Percentiles rank a stretch among this genome's conserved stretches.
These are phyloP conservation scores for Chlamydomonas applanata DNA, from an alignment of 139 green algal species.

Conservation along the genomic window DNA sequence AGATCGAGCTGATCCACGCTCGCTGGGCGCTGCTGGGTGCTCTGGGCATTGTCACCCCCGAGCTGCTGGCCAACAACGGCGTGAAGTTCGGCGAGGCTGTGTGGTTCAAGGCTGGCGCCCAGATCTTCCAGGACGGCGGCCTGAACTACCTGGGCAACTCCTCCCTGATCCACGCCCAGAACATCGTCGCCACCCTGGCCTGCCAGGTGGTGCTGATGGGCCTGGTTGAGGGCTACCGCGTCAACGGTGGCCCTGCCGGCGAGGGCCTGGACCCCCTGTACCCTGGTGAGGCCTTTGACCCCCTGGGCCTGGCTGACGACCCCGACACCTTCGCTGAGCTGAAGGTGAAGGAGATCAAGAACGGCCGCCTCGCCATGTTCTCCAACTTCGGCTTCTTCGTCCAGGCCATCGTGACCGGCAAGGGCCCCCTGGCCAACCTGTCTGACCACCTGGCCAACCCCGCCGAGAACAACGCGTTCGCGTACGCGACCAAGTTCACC, in stretches of 20 bases:
- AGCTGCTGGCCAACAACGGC: constrained; percentile 25
- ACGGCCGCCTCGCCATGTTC: constrained; percentile 84
- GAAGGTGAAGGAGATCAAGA: constrained; percentile 96
- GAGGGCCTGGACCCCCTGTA: constrained; percentile 85
- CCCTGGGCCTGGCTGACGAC: constrained; percentile 93
- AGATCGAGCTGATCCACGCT: constrained; percentile 80
- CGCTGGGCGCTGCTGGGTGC: constrained; percentile 80
- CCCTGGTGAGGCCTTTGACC: constrained; percentile 61
- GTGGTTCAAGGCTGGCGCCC: constrained; percentile 90
- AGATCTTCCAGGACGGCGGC: constrained; percentile 76
- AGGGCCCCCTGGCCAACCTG: constrained; percentile 79
- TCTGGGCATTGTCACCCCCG: constrained; percentile 43
- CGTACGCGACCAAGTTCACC: constrained; percentile 72
- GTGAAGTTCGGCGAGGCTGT: constrained; percentile 67
- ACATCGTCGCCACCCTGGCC: constrained; percentile 81
- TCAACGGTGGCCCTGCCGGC: constrained; percentile 82
- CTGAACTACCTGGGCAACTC: constrained; percentile 81
- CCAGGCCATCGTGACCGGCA: constrained; percentile 67
- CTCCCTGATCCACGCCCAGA: constrained; percentile 81
- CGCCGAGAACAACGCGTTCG: constrained; percentile 71
- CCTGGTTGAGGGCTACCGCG: constrained; percentile 73
- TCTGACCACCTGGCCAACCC: constrained; percentile 78
- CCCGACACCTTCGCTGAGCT: constrained; percentile 81
- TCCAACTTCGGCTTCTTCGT: constrained; percentile 64
- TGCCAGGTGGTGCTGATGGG: constrained; percentile 83